Base-by-base conservation (phyloP, 345 rosid genomes). In the Citropsis articulata region DNA sequence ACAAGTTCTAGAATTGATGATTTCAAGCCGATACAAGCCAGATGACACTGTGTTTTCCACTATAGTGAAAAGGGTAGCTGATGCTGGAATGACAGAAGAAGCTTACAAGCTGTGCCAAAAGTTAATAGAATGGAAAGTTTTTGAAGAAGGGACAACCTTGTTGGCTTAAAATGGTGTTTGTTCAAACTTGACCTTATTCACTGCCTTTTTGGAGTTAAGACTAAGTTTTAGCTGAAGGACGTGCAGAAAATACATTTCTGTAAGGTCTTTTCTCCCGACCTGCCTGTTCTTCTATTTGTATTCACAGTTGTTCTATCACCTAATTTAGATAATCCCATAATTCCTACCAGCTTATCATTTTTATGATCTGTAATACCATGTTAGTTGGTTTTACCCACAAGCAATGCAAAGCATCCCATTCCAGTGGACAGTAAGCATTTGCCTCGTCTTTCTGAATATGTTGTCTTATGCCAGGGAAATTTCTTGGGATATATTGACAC, bases 1-100 rank as follows among this genome's bases (percentile, higher is more conserved):
- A 73, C 81, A 88, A 40, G 90, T 91, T 81, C 85, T 91, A 25
- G 94, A 90, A 83, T 81, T 89, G 72, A 93, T 95, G 98, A 77
- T 91, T 71, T 84, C 86, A 7, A 79, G 87, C 63, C 79, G 81
- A 57, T 71, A 77, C 75, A 90, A 85, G 76, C 94, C 90, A 14
- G 95, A 88, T 76, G 90, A 83, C 73, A 64, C 64, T 7, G 72
- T 82, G 48, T 90, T 76, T 83, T 81, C 85, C 30, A 38, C 84
- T 22, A 55, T 91, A 71, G 48, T 94, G 27, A 84, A 82, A 76
- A 82, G 89, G 71, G 63, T 92, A 18, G 90, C 80, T 48, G 90
- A 87, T 71, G 87, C 84, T 81, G 98, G 95, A 63, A 87, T 94
- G 93, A 70, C 60, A 19, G 84, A 80, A 66, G 93, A 87, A 64